Base-by-base conservation (phyloP, 148 eudicot species). In the Amaranthus palmeri region DNA sequence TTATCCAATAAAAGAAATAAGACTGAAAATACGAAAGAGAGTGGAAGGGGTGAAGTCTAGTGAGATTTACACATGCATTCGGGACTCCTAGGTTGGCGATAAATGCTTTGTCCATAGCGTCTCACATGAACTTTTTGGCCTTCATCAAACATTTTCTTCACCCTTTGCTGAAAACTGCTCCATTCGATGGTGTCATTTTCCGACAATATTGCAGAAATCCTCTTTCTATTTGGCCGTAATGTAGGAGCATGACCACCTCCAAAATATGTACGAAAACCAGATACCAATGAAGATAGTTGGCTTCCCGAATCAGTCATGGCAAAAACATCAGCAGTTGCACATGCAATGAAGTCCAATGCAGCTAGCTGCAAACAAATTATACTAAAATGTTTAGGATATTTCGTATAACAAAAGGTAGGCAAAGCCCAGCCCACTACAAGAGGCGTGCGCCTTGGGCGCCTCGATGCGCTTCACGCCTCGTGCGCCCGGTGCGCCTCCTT, bases 251-350 rank as follows among this genome's bases (percentile, higher is more conserved):
- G 73, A 48, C 91, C 96, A 49, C 83, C 88, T 36, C 97, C 98
- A 72, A 83, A 87, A 77, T 93, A 93, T 55, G 90, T 84, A 41
- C 98, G 82, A 67, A 80, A 85, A 48, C 98, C 98, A 6, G 91
- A 86, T 50, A 91, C 98, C 17, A 91, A 76, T 56, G 98, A 95
- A 17, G 97, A 95, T 46, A 91, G 79, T 81, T 91, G 96, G 84
- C 97, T 91, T 62, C 98, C 97, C 4, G 98, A 87, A 72, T 95
- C 98, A 7, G 98, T 95, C 70, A 91, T 91, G 74, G 97, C 93
- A 81, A 95, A 95, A 12, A 89, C 90, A 82, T 91, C 92, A 56
- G 97, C 85, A 70, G 91, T 86, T 47, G 96, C 96, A 82, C 98
- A 91, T 2, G 88, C 93, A 25, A 95, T 95, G 68, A 91, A 91